These are phyloP conservation scores for Phylloporus sp. DNA, from an alignment of 768 basidiomycete species.

Conservation along the genomic window DNA sequence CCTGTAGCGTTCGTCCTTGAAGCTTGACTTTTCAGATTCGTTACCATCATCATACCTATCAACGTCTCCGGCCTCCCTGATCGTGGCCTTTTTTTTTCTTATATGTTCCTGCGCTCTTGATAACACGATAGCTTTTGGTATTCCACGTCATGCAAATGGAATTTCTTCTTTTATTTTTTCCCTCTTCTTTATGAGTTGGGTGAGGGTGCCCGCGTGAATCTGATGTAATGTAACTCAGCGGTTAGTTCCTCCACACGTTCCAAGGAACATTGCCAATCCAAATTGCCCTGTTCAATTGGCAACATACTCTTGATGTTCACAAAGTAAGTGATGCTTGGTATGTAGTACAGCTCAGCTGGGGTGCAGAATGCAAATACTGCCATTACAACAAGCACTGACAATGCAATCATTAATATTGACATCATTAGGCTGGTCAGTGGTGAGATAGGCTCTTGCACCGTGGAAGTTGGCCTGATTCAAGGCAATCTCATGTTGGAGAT, in stretches of 20 bases:
- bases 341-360: background rate
- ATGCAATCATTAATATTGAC: background rate
- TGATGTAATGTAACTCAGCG: background rate
- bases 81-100: background rate
- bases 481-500: too few relatives aligned
- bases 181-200: background rate
- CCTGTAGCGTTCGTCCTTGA: background rate
- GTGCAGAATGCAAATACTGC: background rate
- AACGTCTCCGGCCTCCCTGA: background rate
- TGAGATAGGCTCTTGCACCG: background rate
- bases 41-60: background rate
- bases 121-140: background rate
- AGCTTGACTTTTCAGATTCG: background rate
- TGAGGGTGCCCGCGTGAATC: background rate
- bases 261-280: background rate
- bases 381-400: background rate
- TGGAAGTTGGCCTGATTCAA: background rate
- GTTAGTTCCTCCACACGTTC: background rate
- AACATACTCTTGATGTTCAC: too few relatives aligned
- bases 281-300: background rate
- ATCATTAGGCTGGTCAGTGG: too few relatives aligned
- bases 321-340: background rate
- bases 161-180: background rate
- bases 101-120: background rate
- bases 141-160: background rate